Evolutionary conservation across 225 moss, liverwort and hornwort species (phyloP), one percentile per base, ranked within the genome.

Genomic region (Pseudoscleropodium purum): DNA sequence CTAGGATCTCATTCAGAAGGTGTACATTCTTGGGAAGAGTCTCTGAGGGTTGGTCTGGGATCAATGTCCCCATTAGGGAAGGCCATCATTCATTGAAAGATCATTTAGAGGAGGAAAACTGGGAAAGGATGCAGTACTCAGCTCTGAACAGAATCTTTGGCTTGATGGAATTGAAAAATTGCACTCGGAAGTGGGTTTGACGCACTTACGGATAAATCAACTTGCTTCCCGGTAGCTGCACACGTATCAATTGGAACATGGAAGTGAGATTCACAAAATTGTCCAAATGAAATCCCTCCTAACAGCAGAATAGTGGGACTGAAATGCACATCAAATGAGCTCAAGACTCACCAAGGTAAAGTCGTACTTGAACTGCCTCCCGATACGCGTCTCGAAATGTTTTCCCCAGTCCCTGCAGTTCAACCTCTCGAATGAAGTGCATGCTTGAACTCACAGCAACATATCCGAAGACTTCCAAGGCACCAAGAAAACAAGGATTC

Each of bases 281-380:
- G 61, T 49, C 45, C 49, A 23, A 77, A 51, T 51, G 12, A 13
- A 78, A 79, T 39, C 49, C 59, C 70, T 79, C 41, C 66, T 21
- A 41, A n/a, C 4, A 47, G 7, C 51, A 79, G 31, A 45, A 47
- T 29, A 84, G 65, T 36, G 24, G 29, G 57, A 45, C 33, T 62
- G 26, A 63, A 31, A 39, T 52, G 45, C 14, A 54, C 15, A 52
- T 47, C 65, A 51, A 45, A 45, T 45, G 45, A 45, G 45, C 45
- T 47, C 47, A 7, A 75, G 64, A 59, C 75, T 84, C 88, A 96
- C 96, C 93, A 74, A 89, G 92, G 60, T 70, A 92, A 57, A 95
- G 92, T 83, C 91, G 91, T 84, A 90, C 90, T 91, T 92, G 89
- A 27, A 94, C 93, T 70, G 92, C 83, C 91, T 92, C 92, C 39